Base-by-base conservation (phyloP, 2,329 filamentous ascomycete genomes). In the Alternaria metachromatica region DNA sequence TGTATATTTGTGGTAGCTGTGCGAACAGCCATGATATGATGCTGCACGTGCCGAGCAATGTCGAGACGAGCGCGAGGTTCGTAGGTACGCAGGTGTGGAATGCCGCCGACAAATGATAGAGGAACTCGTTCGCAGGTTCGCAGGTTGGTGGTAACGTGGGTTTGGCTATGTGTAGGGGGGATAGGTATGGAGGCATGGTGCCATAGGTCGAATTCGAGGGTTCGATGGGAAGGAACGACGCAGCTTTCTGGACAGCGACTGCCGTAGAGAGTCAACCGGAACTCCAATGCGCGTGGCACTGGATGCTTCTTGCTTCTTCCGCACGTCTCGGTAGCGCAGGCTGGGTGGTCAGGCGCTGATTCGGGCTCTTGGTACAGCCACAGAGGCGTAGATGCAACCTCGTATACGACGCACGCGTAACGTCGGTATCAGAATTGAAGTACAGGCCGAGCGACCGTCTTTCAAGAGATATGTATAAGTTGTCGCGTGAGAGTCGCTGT, bases 21-120 rank as follows among this genome's bases (percentile, higher is more conserved):
- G 89, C 89, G 74, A 90, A 91, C 3, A 91, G 83, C 89, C 89
- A 91, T 46, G 88, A 87, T 55, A 89, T 70, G 64, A 91, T 91
- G 72, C 88, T 90, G 64, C 88, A 80, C 0, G 83, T 84, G 20
- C 89, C 89, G 57, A 90, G 82, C 3, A 85, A 65, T 6, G 87
- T 88, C 21, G 89, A 91, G 61, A 89, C 66, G 63, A 90, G 83
- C 21, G 88, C 88, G 58, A 90, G 84, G 58, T 86, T 85, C 18
- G 88, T 89, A 12, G 89, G 89, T 48, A 91, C 80, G 79, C 89
- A 91, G 65, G 85, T 86, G 72, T 88, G 85, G 66, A 90, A 85
- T 56, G 85, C 82, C 9, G 85, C 84, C 63, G 89, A 90, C 66
- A 91, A 75, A 25, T 81, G 79, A 54, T 83, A 78, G 43, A 91